Evolutionary conservation across 129 eudicot species (phyloP).

Genomic region (Erigeron canadensis): DNA sequence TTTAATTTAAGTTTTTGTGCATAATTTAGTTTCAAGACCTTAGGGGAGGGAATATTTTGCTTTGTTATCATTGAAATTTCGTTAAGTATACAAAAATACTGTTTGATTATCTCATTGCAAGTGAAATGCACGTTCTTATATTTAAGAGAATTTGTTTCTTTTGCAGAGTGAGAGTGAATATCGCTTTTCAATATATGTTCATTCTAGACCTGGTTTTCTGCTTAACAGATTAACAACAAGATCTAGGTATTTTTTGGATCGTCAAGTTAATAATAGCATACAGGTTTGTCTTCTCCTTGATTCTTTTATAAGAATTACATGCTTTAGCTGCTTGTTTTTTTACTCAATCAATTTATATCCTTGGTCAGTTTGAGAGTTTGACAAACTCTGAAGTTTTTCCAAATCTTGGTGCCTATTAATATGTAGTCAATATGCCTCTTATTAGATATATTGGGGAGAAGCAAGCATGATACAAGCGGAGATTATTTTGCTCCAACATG

Average conservation of each 20-base stretch:
- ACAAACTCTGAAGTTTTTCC: neutral
- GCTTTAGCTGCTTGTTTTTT: constrained; percentile 6
- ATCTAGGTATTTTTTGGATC: constrained; percentile 66
- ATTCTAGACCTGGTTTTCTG: constrained; percentile 92
- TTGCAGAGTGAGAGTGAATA: constrained; percentile 75
- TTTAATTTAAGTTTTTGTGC: constrained; percentile 6
- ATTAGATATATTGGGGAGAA: constrained; percentile 97
- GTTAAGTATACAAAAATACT: constrained; percentile 9
- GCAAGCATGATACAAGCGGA: constrained; percentile 97
- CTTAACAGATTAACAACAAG: constrained; percentile 72
- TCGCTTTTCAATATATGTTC: constrained; percentile 75
- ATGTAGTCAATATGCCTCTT: constrained; percentile 24
- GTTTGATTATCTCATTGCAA: constrained; percentile 13
- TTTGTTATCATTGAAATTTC: neutral
- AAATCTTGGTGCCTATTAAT: constrained; percentile 5
- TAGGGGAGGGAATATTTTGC: constrained; percentile 3
- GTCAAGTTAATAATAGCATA: constrained; percentile 81
- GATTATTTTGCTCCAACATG: constrained; percentile 77
- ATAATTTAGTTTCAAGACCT: constrained; percentile 13
- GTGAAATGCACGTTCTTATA: constrained; percentile 14
- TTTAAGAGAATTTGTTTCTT: constrained; percentile 19
- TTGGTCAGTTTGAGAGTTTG: constrained; percentile 7
- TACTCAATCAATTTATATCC: neutral
- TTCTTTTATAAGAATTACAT: neutral
- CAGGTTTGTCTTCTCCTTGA: constrained; percentile 51